A percentile compares a stretch with the other conserved stretches of the same genome.
Conservation (phyloP, 139 green algal genomes). For the Spirogloea muscicola region DNA sequence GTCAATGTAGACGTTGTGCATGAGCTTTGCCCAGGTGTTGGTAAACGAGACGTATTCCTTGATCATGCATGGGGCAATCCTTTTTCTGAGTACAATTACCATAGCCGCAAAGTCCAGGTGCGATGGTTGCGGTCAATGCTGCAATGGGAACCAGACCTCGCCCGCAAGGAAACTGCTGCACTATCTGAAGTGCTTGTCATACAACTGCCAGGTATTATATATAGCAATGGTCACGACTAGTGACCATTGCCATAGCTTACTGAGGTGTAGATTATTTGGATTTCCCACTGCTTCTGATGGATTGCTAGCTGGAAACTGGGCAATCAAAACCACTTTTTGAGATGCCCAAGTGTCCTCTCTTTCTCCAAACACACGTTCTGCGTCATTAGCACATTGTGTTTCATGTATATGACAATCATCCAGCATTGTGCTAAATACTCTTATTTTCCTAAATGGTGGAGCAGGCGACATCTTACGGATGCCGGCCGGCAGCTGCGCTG, state of each 20-base stretch:
- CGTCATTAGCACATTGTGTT: too few relatives aligned
- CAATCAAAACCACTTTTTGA: background rate
- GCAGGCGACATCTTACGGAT: constrained; percentile 34
- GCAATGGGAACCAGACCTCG: constrained; percentile 42
- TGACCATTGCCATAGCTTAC: too few relatives aligned
- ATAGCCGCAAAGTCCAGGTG: constrained; percentile 35
- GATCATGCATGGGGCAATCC: background rate
- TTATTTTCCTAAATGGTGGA: background rate
- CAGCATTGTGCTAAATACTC: background rate
- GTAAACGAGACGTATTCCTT: background rate
- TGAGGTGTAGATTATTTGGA: background rate
- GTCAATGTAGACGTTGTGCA: background rate
- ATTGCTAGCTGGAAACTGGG: background rate
- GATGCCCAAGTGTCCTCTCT: background rate
- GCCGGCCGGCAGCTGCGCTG: constrained; percentile 21
- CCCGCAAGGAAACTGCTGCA: constrained; percentile 30
- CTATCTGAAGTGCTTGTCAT: constrained; percentile 43
- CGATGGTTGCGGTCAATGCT: constrained; percentile 41
- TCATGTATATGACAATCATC: background rate
- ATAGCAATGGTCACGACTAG: too few relatives aligned
- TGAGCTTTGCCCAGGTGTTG: background rate
- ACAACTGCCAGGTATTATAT: constrained; percentile 36
- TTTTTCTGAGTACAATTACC: background rate
- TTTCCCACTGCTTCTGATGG: background rate
- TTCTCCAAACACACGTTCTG: too few relatives aligned